A percentile compares a stretch with the other conserved stretches of the same genome.
phyloP scores from a whole-genome alignment of 2,329 filamentous ascomycete genomes.

The Gliomastix tumulicola region DNA sequence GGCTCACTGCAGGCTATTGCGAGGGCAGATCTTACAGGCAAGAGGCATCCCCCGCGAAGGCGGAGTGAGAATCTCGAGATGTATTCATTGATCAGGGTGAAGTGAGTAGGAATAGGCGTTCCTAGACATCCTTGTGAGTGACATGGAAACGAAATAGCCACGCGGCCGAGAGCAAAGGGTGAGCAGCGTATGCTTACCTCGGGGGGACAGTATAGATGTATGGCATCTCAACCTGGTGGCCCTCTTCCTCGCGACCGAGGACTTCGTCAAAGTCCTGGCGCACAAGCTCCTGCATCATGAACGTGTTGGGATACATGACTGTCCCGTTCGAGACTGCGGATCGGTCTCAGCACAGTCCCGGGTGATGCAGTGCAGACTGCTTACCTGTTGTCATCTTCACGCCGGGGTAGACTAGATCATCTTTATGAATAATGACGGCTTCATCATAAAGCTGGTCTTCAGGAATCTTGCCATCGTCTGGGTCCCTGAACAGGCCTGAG shows the following conservation, averaged over 20 bases:
- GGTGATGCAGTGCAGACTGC: too few relatives aligned
- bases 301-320: constrained; percentile 1
- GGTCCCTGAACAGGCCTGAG: too few relatives aligned
- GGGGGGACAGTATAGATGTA: neutral
- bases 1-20: neutral
- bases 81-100: constrained; percentile 1
- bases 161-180: too few relatives aligned
- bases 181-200: neutral
- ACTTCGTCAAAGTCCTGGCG: constrained; percentile 1
- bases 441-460: too few relatives aligned
- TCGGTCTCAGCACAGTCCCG: too few relatives aligned
- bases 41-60: constrained; percentile 1
- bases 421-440: too few relatives aligned
- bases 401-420: too few relatives aligned
- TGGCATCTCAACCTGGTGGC: constrained; percentile 1
- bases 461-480: too few relatives aligned
- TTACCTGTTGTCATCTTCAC: too few relatives aligned
- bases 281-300: constrained; percentile 2
- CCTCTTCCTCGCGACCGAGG: constrained; percentile 1
- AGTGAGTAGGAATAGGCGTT: constrained; percentile 1
- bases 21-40: neutral
- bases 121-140: neutral
- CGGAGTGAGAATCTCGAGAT: constrained; percentile 1
- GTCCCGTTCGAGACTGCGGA: constrained; percentile 3
- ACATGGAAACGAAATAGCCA: neutral